Evolutionary conservation across 129 eudicot genomes (phyloP).

Genomic region (Silybum marianum): DNA sequence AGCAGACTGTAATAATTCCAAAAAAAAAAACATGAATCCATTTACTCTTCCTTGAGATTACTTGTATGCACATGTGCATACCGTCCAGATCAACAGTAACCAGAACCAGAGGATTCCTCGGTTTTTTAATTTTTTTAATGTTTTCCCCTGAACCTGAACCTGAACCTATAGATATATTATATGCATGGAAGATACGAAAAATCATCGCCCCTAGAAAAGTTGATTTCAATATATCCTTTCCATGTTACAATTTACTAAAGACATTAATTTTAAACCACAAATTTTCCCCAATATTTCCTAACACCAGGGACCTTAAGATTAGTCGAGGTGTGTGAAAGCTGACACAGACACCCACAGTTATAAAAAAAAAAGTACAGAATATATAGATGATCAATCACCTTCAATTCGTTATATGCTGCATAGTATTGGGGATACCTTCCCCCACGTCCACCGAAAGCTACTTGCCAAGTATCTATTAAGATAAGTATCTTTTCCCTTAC

Average conservation of each 20-base stretch:
- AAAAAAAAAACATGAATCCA: not conserved
- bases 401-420: constrained; percentile 72
- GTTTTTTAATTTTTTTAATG: too few relatives aligned
- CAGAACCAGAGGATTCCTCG: too few relatives aligned
- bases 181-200: too few relatives aligned
- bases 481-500: constrained; percentile 81
- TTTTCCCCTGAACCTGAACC: too few relatives aligned
- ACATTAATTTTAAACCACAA: too few relatives aligned
- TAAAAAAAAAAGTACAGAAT: not conserved
- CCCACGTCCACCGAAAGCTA: constrained; percentile 73
- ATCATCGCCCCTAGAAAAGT: too few relatives aligned
- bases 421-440: constrained; percentile 77
- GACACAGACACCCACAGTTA: not conserved
- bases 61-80: too few relatives aligned
- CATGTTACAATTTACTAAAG: too few relatives aligned
- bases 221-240: too few relatives aligned
- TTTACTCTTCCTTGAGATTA: not conserved
- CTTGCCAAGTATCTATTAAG: constrained; percentile 91
- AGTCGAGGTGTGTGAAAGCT: not conserved
- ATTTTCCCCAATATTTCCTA: too few relatives aligned
- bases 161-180: too few relatives aligned
- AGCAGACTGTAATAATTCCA: constrained; percentile 47
- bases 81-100: too few relatives aligned
- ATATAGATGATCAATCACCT: constrained; percentile 40
- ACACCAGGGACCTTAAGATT: not conserved